A percentile compares a stretch with the other conserved stretches of the same genome.
Conservation (phyloP, 257 asterid species). For the Plantago elongata region DNA sequence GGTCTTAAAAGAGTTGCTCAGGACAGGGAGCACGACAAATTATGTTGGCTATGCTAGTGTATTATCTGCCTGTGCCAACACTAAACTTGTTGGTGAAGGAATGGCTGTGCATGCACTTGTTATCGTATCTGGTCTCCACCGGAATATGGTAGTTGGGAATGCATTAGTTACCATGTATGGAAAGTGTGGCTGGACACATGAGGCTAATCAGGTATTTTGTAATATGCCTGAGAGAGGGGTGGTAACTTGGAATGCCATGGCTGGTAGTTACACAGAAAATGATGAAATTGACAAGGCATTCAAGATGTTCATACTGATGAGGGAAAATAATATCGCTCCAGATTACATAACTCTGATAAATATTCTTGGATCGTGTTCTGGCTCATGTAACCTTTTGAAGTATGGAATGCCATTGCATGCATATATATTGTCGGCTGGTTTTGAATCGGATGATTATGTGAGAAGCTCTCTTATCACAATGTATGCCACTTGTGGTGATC, state of each 20-base stretch:
- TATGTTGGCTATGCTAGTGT: conserved; percentile 73
- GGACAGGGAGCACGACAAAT: conserved; percentile 34
- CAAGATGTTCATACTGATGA: conserved; percentile 46
- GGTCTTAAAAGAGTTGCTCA: conserved; percentile 41
- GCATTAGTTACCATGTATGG: conserved; percentile 87
- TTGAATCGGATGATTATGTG: conserved; percentile 59
- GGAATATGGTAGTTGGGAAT: conserved; percentile 66
- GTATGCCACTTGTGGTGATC: conserved; percentile 85
- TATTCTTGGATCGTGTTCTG: conserved; percentile 62
- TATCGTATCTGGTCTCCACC: conserved; percentile 46
- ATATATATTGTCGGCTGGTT: conserved; percentile 41
- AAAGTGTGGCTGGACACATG: conserved; percentile 50
- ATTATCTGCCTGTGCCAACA: conserved; percentile 58
- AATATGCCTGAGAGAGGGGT: conserved; percentile 55
- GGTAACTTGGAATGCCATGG: conserved; percentile 84
- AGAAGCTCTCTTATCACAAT: conserved; percentile 73
- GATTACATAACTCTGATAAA: conserved; percentile 68
- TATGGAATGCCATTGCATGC: conserved; percentile 75
- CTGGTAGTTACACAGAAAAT: conserved; percentile 67
- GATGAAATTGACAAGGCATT: conserved; percentile 44
- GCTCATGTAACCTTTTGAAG: conserved; percentile 42
- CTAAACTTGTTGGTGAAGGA: conserved; percentile 52
- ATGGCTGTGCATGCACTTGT: conserved; percentile 55
- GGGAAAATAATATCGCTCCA: conserved; percentile 36
- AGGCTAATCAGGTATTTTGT: conserved; percentile 52